Percentiles rank a stretch among this genome's conserved stretches.
Conservation (phyloP, 768 basidiomycete genomes). For the Kwoniella sp. region DNA sequence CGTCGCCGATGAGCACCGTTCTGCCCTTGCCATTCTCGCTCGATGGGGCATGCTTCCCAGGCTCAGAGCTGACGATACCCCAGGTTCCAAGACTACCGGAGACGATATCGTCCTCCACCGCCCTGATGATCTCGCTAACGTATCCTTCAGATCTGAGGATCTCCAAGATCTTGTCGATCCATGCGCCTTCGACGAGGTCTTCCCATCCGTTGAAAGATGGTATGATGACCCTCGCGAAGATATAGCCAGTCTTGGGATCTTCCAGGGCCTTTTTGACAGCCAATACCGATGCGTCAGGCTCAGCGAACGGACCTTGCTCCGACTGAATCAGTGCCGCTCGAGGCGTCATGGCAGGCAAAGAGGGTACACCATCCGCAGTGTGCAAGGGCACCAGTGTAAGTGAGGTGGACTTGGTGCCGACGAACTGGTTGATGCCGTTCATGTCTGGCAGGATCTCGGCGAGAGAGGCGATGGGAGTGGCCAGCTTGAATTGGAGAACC, state of each 20-base stretch:
- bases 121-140: conserved; percentile 6
- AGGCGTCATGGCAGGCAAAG: conserved; percentile 2
- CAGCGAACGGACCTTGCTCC: conserved; percentile 16
- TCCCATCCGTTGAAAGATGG: conserved; percentile 15
- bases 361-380: background rate
- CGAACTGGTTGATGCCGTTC: conserved; percentile 17
- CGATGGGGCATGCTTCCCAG: background rate
- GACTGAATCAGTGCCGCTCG: background rate
- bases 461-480: conserved; percentile 4
- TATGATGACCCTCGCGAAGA: conserved; percentile 10
- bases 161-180: conserved; percentile 15
- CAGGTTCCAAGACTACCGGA: conserved; percentile 14
- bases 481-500: conserved; percentile 24
- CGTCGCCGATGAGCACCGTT: conserved; percentile 26
- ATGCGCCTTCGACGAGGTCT: conserved; percentile 10
- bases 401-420: conserved; percentile 15
- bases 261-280: conserved; percentile 8
- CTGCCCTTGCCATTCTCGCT: background rate
- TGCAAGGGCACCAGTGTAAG: conserved; percentile 16
- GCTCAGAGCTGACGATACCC: conserved; percentile 15
- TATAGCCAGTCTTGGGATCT: conserved; percentile 15
- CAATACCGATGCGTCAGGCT: background rate
- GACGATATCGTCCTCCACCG: conserved; percentile 12
- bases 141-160: conserved; percentile 16
- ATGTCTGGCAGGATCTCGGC: conserved; percentile 6